Evolutionary conservation across 169 alveolate species (phyloP), one percentile per base, ranked within the genome.

Genomic region (Eimeria sp.): DNA sequence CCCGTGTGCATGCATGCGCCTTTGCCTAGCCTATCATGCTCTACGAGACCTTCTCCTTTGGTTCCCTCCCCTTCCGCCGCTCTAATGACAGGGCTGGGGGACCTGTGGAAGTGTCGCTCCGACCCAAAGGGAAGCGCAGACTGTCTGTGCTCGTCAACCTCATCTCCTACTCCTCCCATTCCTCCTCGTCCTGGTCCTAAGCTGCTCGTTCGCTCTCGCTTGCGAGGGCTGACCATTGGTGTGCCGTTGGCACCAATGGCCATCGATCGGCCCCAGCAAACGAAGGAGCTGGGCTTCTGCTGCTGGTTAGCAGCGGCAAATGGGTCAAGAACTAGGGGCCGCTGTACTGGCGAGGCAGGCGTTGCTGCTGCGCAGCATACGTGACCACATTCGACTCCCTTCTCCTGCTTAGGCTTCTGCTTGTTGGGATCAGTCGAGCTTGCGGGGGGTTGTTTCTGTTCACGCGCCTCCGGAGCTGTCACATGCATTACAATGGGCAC

Each of bases 221-320:
- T 20, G 52, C 90, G 68, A 52, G 90, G 90, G 76, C 90, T 83
- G 25, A 90, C 18, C 95, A 90, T 90, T 1, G 95, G 95, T 14
- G 95, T 90, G 76, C 95, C 95, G 74, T 90, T 90, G 16, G 83
- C 89, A 4, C 95, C 95, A 43, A 90, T 76, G 78, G 95, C 95
- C 72, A 76, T 87, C 46, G 85, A 80, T 11, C 95, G 95, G 33
- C 95, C 95, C 95, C 95, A 90, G 16, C 58, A 18, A 18, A 90
- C 90, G 43, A 54, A 37, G 54, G 20, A n/a, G 54, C 49, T 30
- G 8, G n/a, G n/a, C 54, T 13, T 30, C 13, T 30, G 80, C 80
- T 71, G 80, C 52, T 71, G 54, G 49, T 25, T n/a, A 4, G 11
- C 20, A 18, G 27, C 80, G 4, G 54, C 54, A 71, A 71, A 37